Evolutionary conservation across 148 eudicot species (phyloP), one percentile per base, ranked within the genome.

Genomic region (Camellia lanceoleosa): DNA sequence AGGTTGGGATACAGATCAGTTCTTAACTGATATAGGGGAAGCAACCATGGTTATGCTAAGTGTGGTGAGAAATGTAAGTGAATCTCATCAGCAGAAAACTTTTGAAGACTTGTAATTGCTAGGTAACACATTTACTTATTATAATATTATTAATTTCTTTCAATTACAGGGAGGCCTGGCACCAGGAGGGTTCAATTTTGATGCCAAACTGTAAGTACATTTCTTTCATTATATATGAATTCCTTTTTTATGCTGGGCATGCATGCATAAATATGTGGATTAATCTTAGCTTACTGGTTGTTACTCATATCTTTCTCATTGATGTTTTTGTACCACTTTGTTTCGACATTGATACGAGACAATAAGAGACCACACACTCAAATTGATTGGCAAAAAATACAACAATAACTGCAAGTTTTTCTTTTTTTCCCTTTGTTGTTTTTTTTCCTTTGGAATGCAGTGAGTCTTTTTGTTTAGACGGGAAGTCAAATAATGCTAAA

Each of bases 1-100:
- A 97, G 99, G 99, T 47, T 97, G 99, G 99, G 99, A 97, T 83
- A 97, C 99, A 7, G 98, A 97, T 91, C 92, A 97, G 89, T 97
- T 97, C 88, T 78, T 97, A 87, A 94, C 94, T 67, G 99, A 97
- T 80, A 75, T 92, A 68, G 80, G 82, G 16, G 98, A 96, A 88
- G 99, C 99, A 60, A 96, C 99, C 14, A 76, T 82, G 78, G 92
- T 94, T 77, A 97, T 97, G 99, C 96, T 91, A 56, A 90, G 89
- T 38, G 98, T 97, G 30, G 85, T 97, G 82, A 91, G 89, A 87
- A 97, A 97, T 85, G 99, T 97, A 85, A 70, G 98, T 80, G 64
- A n/a, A 70, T 18, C 3, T 13, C 15, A 47, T 46, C 13, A 71
- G 23, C 5, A 0, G 19, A 23, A 49, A 71, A 42, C 52, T 38